Base-by-base conservation (phyloP, 495 filamentous ascomycete genomes). In the Elasticomyces elasticus region DNA sequence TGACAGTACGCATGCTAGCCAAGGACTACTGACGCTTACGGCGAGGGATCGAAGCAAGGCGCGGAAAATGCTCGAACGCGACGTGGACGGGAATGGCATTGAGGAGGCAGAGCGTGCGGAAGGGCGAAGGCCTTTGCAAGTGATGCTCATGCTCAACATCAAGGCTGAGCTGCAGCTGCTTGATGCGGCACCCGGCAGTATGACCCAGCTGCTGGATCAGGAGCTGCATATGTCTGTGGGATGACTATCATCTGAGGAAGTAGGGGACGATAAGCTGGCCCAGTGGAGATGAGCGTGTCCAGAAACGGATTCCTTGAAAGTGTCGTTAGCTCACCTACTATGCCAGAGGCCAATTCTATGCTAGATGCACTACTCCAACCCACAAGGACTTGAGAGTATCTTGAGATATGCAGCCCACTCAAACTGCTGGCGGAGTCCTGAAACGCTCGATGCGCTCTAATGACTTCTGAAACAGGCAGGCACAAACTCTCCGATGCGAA, bases 101-200 rank as follows among this genome's bases (percentile, higher is more conserved):
- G 67, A 73, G 0, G 75, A 74, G 62, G 66, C 65, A 9, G 72
- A 71, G 38, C 75, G 82, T 60, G 70, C 49, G 1, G 74, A 78
- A 26, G 82, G 81, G 71, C 74, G 77, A 41, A 62, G 65, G 11
- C 87, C 92, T 62, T 62, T 97, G 58, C 91, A 94, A 69, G 67
- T 76, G 4, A 96, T 97, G 89, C 66, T 97, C 43, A 79, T 94
- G 72, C 63, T 94, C 48, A 85, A 86, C 60, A 55, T 87, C 48
- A 98, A 98, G 65, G 87, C 84, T 1, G 92, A 98, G 69, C 91
- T 92, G 55, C 87, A 98, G 70, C 74, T 85, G 9, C 71, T 95
- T 49, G 87, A 87, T 54, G 72, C 79, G 19, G 65, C 69, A 24
- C 74, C 75, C 0, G 72, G 69, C 6, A 76, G 81, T 13, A 64